Conservation (phyloP, 2,329 filamentous ascomycete species). For the Hypocreales sp. region DNA sequence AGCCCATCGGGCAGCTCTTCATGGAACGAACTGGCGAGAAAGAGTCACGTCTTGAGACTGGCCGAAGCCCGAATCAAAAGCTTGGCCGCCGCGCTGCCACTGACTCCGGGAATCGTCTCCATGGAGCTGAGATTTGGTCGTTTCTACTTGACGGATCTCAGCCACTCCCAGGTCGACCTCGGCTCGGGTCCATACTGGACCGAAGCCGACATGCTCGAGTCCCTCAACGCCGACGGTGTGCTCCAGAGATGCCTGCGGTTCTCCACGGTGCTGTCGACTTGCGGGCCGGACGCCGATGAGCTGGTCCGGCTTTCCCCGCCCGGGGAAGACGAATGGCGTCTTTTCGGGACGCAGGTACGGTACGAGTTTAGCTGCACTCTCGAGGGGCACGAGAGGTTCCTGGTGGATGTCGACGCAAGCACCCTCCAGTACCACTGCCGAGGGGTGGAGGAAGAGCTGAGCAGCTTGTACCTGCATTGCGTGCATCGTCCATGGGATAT, state of each 20-base stretch:
- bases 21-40: not conserved
- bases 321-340: constrained; percentile 7
- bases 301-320: constrained; percentile 5
- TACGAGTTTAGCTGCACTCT: constrained; percentile 12
- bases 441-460: constrained; percentile 7
- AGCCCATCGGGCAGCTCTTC: no score
- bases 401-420: constrained; percentile 12
- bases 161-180: constrained; percentile 6
- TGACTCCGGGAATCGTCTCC: constrained; percentile 9
- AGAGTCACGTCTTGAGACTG: constrained; percentile 1
- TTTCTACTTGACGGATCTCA: constrained; percentile 10
- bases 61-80: constrained; percentile 4
- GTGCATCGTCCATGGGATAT: constrained; percentile 16
- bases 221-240: constrained; percentile 3
- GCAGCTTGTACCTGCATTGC: constrained; percentile 14
- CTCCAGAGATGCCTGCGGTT: constrained; percentile 8
- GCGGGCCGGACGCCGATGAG: constrained; percentile 10
- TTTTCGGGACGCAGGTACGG: constrained; percentile 6
- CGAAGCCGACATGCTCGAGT: constrained; percentile 3
- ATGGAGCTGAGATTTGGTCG: constrained; percentile 13
- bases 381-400: constrained; percentile 2
- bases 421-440: constrained; percentile 9
- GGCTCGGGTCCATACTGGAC: constrained; percentile 7
- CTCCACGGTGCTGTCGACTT: constrained; percentile 12
- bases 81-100: constrained; percentile 7